Conservation (phyloP, 164 flowering plant species). For the Tinospora cordifolia region DNA sequence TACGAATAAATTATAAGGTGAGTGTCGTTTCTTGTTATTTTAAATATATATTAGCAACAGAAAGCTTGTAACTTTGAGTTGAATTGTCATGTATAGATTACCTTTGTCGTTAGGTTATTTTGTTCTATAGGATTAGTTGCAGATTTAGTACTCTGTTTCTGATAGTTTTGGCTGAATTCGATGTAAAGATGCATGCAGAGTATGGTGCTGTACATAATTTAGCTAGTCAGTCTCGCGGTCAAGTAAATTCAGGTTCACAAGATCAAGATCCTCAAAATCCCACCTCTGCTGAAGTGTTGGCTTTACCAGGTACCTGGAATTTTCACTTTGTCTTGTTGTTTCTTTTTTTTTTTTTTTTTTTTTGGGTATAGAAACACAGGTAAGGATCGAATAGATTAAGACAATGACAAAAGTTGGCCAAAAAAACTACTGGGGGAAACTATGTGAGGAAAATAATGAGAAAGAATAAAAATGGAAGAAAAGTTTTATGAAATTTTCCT, state of each 20-base stretch:
- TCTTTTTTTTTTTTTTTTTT: too few relatives aligned
- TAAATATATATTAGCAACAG: not conserved
- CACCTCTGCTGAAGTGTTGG: conserved; percentile 38
- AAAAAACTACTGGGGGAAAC: too few relatives aligned
- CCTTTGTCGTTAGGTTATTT: not conserved
- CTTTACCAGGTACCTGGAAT: conserved; percentile 52
- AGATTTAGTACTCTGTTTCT: not conserved
- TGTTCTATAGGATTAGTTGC: not conserved
- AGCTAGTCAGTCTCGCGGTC: conserved; percentile 22
- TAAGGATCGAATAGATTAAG: not conserved
- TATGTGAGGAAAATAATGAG: too few relatives aligned
- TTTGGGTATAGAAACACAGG: not conserved
- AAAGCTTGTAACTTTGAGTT: not conserved
- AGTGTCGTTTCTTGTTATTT: conserved; percentile 12
- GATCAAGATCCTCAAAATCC: conserved; percentile 28
- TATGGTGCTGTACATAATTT: conserved; percentile 48
- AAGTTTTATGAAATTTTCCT: too few relatives aligned
- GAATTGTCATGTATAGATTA: not conserved
- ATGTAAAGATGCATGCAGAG: conserved; percentile 45
- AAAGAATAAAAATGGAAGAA: too few relatives aligned
- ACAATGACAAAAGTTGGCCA: not conserved
- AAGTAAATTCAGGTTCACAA: conserved; percentile 20
- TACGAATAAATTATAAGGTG: conserved; percentile 70
- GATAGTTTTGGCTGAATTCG: conserved; percentile 10
- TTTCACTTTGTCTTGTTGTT: not conserved